Base-by-base conservation (phyloP, 495 filamentous ascomycete species). In the Daldinia caldariorum region DNA sequence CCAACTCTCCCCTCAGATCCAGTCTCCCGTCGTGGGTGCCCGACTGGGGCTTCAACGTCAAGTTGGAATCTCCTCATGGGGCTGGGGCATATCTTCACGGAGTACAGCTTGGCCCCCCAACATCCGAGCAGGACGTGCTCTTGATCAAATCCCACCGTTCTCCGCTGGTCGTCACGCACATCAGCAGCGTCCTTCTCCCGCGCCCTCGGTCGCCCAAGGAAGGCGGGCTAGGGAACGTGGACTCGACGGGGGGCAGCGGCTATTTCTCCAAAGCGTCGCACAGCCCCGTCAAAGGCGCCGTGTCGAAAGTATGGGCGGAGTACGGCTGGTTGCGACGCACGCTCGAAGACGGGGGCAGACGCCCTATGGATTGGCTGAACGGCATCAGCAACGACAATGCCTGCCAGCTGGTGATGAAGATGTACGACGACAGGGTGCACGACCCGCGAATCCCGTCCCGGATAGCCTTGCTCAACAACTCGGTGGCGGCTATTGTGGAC, bases 1-100 rank as follows among this genome's bases (percentile, higher is more conserved):
- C 49, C 14, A 4, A 14, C 12, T 63, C 60, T 0, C 60, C 60
- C 32, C 60, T 54, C n/a, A 41, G 60, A 7, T 54, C 60, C 31
- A 63, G 54, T n/a, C 60, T 63, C 10, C 60, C 60, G 18, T 63
- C 47, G 18, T 63, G 60, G 60, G 60, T 63, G 35, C 60, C 60
- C 4, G 60, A 63, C 37, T 63, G 60, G 60, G 47, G 49, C 20
- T 31, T 63, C 22, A n/a, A 43, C 20, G 38, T 31, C 14, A 32
- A 49, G 18, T 14, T 47, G 1, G 35, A 22, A 12, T n/a, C 14
- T n/a, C n/a, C n/a, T n/a, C n/a, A n/a, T n/a, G n/a, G n/a, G n/a
- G n/a, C n/a, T n/a, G n/a, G n/a, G n/a, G n/a, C n/a, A n/a, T n/a
- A n/a, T n/a, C n/a, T n/a, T n/a, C 10, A 47, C 9, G 16, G 7